phyloP scores from a whole-genome alignment of 1,139 yeast genomes.

The Suhomyces kunorum region DNA sequence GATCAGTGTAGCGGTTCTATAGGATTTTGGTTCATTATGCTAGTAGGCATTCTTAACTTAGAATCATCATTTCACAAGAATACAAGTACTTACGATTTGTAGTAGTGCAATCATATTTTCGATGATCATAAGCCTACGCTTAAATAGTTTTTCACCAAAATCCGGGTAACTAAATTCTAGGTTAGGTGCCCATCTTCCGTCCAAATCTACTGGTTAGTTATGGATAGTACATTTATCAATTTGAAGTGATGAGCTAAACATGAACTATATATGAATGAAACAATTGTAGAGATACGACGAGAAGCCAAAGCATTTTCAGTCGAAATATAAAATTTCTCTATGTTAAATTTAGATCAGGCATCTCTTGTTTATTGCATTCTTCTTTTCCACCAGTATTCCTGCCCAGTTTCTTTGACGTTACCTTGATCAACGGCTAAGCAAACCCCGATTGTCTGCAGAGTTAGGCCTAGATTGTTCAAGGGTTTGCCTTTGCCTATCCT shows the following conservation, averaged over 20 bases:
- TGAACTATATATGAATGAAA: not conserved
- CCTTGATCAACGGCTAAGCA: constrained; percentile 9
- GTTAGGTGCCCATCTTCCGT: no score
- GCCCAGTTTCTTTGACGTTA: not conserved
- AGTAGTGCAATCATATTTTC: no score
- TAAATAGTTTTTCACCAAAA: no score
- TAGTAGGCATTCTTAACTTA: constrained; percentile 14
- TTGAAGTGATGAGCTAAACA: not conserved
- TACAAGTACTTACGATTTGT: constrained; percentile 1
- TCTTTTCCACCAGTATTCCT: constrained; percentile 2
- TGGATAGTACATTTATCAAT: not conserved
- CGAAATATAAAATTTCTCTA: not conserved
- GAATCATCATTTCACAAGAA: constrained; percentile 20
- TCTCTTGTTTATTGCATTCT: not conserved
- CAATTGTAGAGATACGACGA: not conserved
- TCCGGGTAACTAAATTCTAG: not conserved
- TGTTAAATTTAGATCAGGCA: not conserved
- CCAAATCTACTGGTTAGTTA: no score
- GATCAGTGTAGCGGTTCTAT: constrained; percentile 27
- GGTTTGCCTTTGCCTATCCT: constrained; percentile 17
- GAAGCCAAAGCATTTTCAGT: not conserved
- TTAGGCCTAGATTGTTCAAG: constrained; percentile 8
- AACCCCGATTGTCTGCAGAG: constrained; percentile 6
- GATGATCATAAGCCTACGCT: no score
- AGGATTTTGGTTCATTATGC: constrained; percentile 19